Base-by-base conservation (phyloP, 2,329 filamentous ascomycete genomes). In the Geosmithia putterillii region DNA sequence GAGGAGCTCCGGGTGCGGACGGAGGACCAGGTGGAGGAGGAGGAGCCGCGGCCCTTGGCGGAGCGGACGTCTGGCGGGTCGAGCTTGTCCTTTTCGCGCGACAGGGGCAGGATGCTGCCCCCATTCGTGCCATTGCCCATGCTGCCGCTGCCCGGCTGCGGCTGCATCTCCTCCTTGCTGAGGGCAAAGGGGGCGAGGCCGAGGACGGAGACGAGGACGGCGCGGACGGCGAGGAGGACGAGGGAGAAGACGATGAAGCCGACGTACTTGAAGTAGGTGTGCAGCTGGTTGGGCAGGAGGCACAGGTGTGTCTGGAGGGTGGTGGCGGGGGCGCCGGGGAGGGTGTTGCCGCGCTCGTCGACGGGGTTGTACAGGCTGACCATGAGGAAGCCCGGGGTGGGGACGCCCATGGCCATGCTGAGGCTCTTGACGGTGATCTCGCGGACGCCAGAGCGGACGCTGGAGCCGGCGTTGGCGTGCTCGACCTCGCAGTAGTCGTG, bases 391-490 rank as follows among this genome's bases (percentile, higher is more conserved):
- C 88, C 92, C 0, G 92, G 92, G 6, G 75, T 81, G 1, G 86
- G 76, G 1, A 98, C 85, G 8, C 92, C 89, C 92, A 96, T 96
- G 17, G 87, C 88, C 87, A 90, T 95, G 55, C 82, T 94, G 51
- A 94, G 79, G 55, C 83, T 89, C 66, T 98, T 98, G 53, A 96
- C 88, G 0, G 92, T 98, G 50, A 95, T 94, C 59, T 98, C 92
- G 41, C 69, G 71, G 25, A 82, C 76, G 21, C 71, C 74, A 28
- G 71, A 73, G 48, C 79, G 79, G 36, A 12, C 10, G 17, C 36
- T 21, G 9, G 23, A 10, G 28, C 28, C 28, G 46, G 81, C 77
- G 17, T 76, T 71, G 3, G 79, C 77, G 60, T 98, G 92, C 1
- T 81, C 72, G 7, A 96, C 66, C 55, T 95, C 89, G 64, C 92